Percentiles rank a stretch among this genome's conserved stretches.
Conservation (phyloP, 345 rosid genomes). For the Citrus unshiu region DNA sequence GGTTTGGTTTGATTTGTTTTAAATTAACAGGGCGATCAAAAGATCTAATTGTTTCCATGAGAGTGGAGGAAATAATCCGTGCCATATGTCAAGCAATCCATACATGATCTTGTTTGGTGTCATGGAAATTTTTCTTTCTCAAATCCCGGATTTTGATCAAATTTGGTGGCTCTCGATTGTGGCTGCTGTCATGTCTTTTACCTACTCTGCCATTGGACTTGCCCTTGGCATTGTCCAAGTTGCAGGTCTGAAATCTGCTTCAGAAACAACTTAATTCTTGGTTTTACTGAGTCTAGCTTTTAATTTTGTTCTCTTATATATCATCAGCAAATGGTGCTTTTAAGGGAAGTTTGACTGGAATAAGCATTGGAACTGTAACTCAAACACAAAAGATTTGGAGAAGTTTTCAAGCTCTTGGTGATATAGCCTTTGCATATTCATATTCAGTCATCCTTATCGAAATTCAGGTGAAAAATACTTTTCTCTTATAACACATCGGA, state of each 20-base stretch:
- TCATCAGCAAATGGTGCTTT: conserved; percentile 43
- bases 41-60: conserved; percentile 75
- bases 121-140: conserved; percentile 64
- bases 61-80: conserved; percentile 58
- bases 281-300: background rate
- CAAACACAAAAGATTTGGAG: conserved; percentile 76
- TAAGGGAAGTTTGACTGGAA: conserved; percentile 73
- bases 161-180: conserved; percentile 61
- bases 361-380: conserved; percentile 57
- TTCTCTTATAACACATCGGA: background rate
- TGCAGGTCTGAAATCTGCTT: conserved; percentile 16
- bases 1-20: background rate
- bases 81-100: conserved; percentile 59
- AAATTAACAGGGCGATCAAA: conserved; percentile 60
- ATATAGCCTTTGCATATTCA: conserved; percentile 86
- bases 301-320: background rate
- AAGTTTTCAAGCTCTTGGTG: conserved; percentile 82
- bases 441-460: conserved; percentile 70
- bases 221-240: conserved; percentile 47
- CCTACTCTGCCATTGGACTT: conserved; percentile 53
- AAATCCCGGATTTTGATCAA: conserved; percentile 62
- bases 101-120: conserved; percentile 79
- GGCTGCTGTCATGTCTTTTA: conserved; percentile 61
- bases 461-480: conserved; percentile 53
- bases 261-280: background rate